Base-by-base conservation (phyloP, 495 filamentous ascomycete species). In the Penicillium desertorum region DNA sequence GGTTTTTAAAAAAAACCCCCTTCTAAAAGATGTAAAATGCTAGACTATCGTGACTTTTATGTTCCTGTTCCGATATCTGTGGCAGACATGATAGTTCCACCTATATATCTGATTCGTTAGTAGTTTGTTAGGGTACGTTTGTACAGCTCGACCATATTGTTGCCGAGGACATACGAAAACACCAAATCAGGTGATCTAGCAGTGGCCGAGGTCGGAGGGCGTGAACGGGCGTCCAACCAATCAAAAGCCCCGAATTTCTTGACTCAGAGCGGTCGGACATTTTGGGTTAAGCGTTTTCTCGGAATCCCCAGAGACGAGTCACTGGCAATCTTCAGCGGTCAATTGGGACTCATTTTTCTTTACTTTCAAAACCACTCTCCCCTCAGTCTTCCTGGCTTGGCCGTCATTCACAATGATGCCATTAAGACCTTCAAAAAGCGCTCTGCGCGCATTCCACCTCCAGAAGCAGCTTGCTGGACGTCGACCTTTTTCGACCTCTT, bases 371-470 rank as follows among this genome's bases (percentile, higher is more conserved):
- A 47, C 54, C 51, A 57, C 58, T 53, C 61, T 59, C 44, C 59
- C 41, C 49, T 56, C 49, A 61, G 41, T 45, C 37, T 39, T 50
- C 44, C 57, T 62, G 68, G 68, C 69, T 61, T 70, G 72, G 73
- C 57, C 62, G 59, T 74, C 71, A 71, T 73, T 66, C 60, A 66
- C 54, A 67, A 79, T 79, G 76, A 77, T 78, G 74, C 67, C 76
- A 69, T 53, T 78, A 68, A 75, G 76, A 74, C 73, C 74, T 63
- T 78, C 77, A 54, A 76, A 73, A 63, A 72, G 72, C 62, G 75
- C 77, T 54, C 48, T 77, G 75, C 77, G 76, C 65, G 60, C 73
- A 53, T 66, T 76, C 56, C 75, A 77, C 41, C 63, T 71, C 57
- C 73, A 74, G 67, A 76, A 70, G 58, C 70, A 70, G 54, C 62